phyloP scores from a whole-genome alignment of 2,329 filamentous ascomycete genomes.

The Penicillium sp. region DNA sequence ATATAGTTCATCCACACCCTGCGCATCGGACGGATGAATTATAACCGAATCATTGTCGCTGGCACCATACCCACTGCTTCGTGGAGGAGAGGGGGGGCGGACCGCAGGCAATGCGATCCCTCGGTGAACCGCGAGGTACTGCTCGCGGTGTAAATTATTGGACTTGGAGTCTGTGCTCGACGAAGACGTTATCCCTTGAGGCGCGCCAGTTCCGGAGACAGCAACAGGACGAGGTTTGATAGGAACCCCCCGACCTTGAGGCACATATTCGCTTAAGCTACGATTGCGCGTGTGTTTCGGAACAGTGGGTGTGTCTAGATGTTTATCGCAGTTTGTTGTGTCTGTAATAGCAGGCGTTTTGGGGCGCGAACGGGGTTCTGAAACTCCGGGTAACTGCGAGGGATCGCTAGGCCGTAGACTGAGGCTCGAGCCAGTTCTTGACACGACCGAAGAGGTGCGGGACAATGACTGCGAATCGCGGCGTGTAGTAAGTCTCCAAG shows the following conservation, averaged over 20 bases:
- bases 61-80: slow-evolving; percentile 67
- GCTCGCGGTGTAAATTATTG: slow-evolving; percentile 70
- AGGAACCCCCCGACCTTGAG: slow-evolving; percentile 67
- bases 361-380: slow-evolving; percentile 36
- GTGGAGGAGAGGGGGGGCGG: slow-evolving; percentile 78
- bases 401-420: slow-evolving; percentile 43
- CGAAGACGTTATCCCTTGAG: slow-evolving; percentile 53
- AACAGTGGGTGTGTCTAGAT: slow-evolving; percentile 24
- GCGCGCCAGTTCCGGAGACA: slow-evolving; percentile 64
- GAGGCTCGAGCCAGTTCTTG: slow-evolving; percentile 42
- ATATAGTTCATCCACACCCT: slow-evolving; percentile 64
- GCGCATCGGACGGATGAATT: slow-evolving; percentile 24
- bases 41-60: slow-evolving; percentile 49
- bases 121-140: slow-evolving; percentile 77
- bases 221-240: slow-evolving; percentile 73
- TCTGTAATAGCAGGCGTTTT: slow-evolving; percentile 50
- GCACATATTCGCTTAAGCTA: slow-evolving; percentile 86
- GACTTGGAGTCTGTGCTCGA: slow-evolving; percentile 49
- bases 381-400: slow-evolving; percentile 37
- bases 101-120: slow-evolving; percentile 68
- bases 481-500: slow-evolving; percentile 56
- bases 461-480: slow-evolving; percentile 55
- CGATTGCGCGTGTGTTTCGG: slow-evolving; percentile 70
- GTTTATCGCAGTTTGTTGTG: slow-evolving; percentile 21
- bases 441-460: slow-evolving; percentile 47